phyloP scores from a whole-genome alignment of 345 rosid species.

The Schrenkiella parvula region DNA sequence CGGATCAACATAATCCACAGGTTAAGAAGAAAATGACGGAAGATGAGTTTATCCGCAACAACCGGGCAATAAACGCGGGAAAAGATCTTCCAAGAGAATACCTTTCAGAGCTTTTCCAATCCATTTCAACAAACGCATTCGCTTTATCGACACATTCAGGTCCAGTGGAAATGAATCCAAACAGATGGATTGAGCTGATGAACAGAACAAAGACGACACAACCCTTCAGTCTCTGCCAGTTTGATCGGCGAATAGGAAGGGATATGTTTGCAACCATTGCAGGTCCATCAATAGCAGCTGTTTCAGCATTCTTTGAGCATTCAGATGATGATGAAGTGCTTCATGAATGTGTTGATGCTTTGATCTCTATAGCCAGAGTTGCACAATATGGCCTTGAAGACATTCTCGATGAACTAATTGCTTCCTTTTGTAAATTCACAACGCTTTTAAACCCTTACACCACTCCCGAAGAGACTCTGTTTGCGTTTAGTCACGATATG shows the following conservation, averaged over 20 bases:
- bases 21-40: conserved; percentile 95
- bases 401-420: conserved; percentile 80
- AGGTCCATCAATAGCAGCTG: conserved; percentile 81
- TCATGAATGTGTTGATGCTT: conserved; percentile 85
- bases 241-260: conserved; percentile 65
- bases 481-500: conserved; percentile 73
- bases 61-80: conserved; percentile 77
- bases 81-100: conserved; percentile 91
- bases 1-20: conserved; percentile 91
- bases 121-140: conserved; percentile 61
- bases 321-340: conserved; percentile 85
- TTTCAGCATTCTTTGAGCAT: conserved; percentile 82
- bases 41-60: conserved; percentile 87
- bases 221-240: conserved; percentile 51
- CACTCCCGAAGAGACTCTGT: conserved; percentile 78
- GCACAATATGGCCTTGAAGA: conserved; percentile 80
- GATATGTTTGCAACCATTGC: conserved; percentile 89
- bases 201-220: conserved; percentile 46
- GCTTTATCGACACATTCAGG: conserved; percentile 49
- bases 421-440: conserved; percentile 82
- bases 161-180: conserved; percentile 61
- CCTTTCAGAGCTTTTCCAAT: conserved; percentile 74
- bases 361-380: conserved; percentile 76
- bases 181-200: conserved; percentile 73
- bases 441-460: conserved; percentile 84